Conservation (phyloP, 2,329 filamentous ascomycete species). For the Fusarium sp. region DNA sequence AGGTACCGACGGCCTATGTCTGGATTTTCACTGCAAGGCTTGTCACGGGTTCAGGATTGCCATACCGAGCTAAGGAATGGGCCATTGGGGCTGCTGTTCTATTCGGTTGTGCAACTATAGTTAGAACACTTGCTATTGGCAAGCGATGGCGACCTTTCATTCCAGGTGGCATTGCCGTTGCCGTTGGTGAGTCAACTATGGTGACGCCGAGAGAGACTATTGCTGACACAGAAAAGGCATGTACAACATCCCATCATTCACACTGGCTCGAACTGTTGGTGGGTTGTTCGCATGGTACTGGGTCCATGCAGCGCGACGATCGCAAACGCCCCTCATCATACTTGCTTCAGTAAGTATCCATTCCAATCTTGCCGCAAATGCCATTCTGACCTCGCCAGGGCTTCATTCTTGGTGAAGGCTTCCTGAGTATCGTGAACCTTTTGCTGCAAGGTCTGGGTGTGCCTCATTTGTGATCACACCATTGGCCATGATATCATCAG, state of each 20-base stretch:
- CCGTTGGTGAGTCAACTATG: slow-evolving; percentile 69
- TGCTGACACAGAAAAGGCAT: slow-evolving; percentile 67
- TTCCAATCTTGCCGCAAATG: neutral
- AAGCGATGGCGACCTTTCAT: slow-evolving; percentile 77
- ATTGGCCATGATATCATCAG: neutral
- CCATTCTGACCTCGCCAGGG: slow-evolving; percentile 59
- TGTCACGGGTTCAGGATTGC: slow-evolving; percentile 89
- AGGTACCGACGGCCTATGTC: slow-evolving; percentile 93
- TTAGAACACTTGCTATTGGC: slow-evolving; percentile 68
- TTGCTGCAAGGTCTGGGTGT: slow-evolving; percentile 79
- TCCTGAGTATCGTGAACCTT: slow-evolving; percentile 91
- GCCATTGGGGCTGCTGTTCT: slow-evolving; percentile 77
- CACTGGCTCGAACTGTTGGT: slow-evolving; percentile 84
- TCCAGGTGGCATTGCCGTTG: slow-evolving; percentile 94
- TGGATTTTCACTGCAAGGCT: slow-evolving; percentile 97
- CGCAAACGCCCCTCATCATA: slow-evolving; percentile 84
- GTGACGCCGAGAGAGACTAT: neutral
- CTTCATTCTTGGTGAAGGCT: slow-evolving; percentile 89
- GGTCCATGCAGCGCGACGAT: slow-evolving; percentile 61
- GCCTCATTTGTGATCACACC: slow-evolving; percentile 68
- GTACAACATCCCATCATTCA: slow-evolving; percentile 98
- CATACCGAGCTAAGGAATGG: slow-evolving; percentile 83
- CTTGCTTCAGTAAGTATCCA: slow-evolving; percentile 71
- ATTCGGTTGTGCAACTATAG: slow-evolving; percentile 75
- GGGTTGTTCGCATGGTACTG: slow-evolving; percentile 82